These are phyloP conservation scores for Fusarium metavorans DNA, from an alignment of 2,329 filamentous ascomycete genomes.

Conservation along the genomic window DNA sequence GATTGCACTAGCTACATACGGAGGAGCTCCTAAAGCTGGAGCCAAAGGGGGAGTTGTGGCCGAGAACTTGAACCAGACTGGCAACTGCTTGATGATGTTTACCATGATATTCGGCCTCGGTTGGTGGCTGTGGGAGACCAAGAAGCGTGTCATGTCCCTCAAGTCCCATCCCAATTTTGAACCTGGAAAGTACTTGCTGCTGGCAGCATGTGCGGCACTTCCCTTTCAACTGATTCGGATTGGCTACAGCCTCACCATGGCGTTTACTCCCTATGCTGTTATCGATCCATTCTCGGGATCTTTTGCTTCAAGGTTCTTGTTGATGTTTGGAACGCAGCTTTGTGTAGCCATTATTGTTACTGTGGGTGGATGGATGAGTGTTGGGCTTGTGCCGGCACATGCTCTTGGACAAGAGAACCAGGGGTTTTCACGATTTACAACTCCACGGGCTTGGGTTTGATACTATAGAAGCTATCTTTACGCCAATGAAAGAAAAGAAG, in stretches of 20 bases:
- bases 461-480: background rate
- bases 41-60: background rate
- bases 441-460: background rate
- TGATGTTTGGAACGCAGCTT: conserved; percentile 1
- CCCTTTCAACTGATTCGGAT: conserved; percentile 19
- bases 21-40: background rate
- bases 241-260: conserved; percentile 15
- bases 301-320: background rate
- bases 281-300: background rate
- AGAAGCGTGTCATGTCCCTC: conserved; percentile 1
- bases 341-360: conserved; percentile 1
- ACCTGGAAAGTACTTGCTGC: conserved; percentile 5
- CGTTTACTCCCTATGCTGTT: background rate
- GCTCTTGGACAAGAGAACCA: background rate
- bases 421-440: background rate
- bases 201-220: conserved; percentile 3
- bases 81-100: background rate
- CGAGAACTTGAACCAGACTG: background rate
- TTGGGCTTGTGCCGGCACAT: background rate
- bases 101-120: background rate
- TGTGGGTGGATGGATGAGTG: conserved; percentile 18
- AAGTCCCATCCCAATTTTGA: conserved; percentile 13
- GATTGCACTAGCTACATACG: conserved; percentile 26
- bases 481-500: background rate
- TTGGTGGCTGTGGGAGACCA: background rate